Evolutionary conservation across 108 stramenopile genomes (phyloP).

Genomic region (Cyclotella sp.): DNA sequence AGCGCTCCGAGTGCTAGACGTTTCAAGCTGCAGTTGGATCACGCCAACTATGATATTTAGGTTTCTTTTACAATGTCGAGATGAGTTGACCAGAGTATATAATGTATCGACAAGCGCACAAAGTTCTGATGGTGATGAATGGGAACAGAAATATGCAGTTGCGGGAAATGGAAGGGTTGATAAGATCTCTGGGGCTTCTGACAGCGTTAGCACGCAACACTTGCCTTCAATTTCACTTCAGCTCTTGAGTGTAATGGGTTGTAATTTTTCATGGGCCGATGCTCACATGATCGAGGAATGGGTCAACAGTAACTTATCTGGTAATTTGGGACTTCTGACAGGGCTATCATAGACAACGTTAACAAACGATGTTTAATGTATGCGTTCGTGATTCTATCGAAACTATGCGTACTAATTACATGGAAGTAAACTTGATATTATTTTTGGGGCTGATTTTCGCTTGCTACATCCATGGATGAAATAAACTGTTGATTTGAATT

Average conservation of each 20-base stretch:
- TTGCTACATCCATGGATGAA: constrained; percentile 75
- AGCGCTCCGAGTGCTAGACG: constrained; percentile 39
- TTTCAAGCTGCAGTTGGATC: constrained; percentile 41
- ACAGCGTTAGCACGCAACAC: background rate
- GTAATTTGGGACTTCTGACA: background rate
- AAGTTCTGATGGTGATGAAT: background rate
- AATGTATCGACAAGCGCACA: background rate
- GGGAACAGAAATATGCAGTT: background rate
- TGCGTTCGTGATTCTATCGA: background rate
- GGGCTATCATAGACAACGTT: background rate
- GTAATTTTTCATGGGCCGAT: background rate
- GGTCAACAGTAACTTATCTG: background rate
- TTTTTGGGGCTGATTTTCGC: background rate
- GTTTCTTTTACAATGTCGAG: constrained; percentile 14
- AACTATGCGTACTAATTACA: background rate
- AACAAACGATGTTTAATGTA: background rate
- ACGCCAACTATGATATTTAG: constrained; percentile 32
- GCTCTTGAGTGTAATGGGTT: background rate
- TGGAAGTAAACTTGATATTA: background rate
- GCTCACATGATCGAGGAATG: constrained; percentile 9
- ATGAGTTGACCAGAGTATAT: background rate
- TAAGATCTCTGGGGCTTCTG: background rate
- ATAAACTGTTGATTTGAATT: constrained; percentile 53
- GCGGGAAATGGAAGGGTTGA: background rate
- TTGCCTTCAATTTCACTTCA: background rate